Evolutionary conservation across 768 basidiomycete genomes (phyloP).

Genomic region (Kwoniella europaea): DNA sequence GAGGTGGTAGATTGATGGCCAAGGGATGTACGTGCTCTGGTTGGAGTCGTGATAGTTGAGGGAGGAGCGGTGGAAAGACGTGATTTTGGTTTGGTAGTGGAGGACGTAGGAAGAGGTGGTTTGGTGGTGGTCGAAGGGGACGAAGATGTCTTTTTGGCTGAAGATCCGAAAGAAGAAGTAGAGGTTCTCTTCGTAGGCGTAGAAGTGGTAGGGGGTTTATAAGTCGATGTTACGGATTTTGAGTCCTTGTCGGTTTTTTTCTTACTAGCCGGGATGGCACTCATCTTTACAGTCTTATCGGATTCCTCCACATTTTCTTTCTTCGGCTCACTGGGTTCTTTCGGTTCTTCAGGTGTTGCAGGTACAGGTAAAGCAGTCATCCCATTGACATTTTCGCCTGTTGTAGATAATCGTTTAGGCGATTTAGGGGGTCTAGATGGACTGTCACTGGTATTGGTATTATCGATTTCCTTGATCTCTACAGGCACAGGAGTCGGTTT

Average conservation of each 20-base stretch:
- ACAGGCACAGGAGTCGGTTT: neutral
- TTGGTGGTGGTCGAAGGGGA: neutral
- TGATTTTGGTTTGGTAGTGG: neutral
- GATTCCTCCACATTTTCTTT: neutral
- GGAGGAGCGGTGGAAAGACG: neutral
- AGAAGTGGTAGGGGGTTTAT: conserved; percentile 2
- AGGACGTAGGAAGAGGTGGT: neutral
- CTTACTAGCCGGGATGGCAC: no score
- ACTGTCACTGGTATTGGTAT: neutral
- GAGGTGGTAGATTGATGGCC: conserved; percentile 5
- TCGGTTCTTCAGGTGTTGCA: neutral
- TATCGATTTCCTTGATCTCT: neutral
- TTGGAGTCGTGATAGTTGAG: neutral
- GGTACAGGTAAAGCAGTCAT: conserved; percentile 20
- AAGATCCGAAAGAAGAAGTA: neutral
- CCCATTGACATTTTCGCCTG: conserved; percentile 3
- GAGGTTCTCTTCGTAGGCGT: neutral
- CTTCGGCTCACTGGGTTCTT: neutral
- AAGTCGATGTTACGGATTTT: neutral
- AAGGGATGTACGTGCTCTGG: conserved; percentile 4
- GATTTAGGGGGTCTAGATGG: conserved; percentile 23
- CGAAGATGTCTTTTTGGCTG: neutral
- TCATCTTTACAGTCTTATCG: neutral
- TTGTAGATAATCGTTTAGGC: conserved; percentile 15
- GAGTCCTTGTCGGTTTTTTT: neutral